These are phyloP conservation scores for Onygenales sp. DNA, from an alignment of 2,329 filamentous ascomycete species.

Conservation along the genomic window DNA sequence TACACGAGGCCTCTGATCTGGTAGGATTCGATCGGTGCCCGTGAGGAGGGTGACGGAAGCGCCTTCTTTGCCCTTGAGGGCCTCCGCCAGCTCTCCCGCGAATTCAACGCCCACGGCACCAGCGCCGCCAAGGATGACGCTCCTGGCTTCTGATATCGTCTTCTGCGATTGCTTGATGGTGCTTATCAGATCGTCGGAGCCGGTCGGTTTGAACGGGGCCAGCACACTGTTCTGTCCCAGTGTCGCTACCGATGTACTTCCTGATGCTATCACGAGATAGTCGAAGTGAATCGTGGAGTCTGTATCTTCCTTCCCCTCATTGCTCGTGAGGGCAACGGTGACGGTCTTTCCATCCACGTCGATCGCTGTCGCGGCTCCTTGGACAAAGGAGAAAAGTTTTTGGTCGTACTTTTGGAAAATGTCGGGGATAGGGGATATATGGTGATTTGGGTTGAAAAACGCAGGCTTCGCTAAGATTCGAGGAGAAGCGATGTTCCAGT, in stretches of 20 bases:
- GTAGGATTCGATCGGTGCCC: conserved; percentile 7
- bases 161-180: conserved; percentile 26
- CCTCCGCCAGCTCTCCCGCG: conserved; percentile 40
- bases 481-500: conserved; percentile 45
- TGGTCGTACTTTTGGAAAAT: conserved; percentile 42
- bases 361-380: conserved; percentile 39
- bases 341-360: conserved; percentile 37
- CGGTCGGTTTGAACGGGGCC: conserved; percentile 35
- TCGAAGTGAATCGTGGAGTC: conserved; percentile 35
- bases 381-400: conserved; percentile 41
- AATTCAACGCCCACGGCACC: conserved; percentile 41
- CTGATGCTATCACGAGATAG: conserved; percentile 48
- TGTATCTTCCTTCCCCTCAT: conserved; percentile 19
- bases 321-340: conserved; percentile 21
- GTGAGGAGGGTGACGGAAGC: conserved; percentile 33
- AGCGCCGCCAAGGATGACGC: conserved; percentile 40
- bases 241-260: conserved; percentile 38
- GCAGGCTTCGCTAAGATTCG: conserved; percentile 42
- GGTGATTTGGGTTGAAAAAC: conserved; percentile 38
- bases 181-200: conserved; percentile 26
- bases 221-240: conserved; percentile 20
- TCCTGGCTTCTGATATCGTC: conserved; percentile 28
- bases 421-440: conserved; percentile 40
- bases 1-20: not conserved
- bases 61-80: conserved; percentile 18